phyloP scores from a whole-genome alignment of 2,329 filamentous ascomycete genomes.

The Cladosporium sp. region DNA sequence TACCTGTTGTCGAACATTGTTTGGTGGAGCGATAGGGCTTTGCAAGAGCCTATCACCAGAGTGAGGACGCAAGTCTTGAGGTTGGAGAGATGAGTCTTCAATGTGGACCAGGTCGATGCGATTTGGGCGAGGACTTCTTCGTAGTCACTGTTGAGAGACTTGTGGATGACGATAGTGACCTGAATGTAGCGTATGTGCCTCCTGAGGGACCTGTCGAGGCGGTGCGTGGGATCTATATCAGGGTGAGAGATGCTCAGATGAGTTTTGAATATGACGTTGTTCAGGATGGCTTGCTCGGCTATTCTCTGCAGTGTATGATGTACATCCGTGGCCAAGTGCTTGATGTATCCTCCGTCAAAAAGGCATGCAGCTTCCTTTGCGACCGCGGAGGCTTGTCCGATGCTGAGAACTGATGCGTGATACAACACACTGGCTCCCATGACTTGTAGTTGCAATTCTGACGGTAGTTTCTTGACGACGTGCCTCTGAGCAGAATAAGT shows the following conservation, averaged over 20 bases:
- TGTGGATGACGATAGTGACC: not conserved
- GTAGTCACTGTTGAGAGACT: too few relatives aligned
- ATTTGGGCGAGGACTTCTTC: too few relatives aligned
- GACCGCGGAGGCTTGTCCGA: too few relatives aligned
- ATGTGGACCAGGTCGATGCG: too few relatives aligned
- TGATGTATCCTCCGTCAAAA: not conserved
- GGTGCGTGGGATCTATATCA: too few relatives aligned
- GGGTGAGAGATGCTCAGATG: too few relatives aligned
- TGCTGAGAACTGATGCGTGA: not conserved
- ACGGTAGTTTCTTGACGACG: not conserved
- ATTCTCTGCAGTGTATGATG: not conserved
- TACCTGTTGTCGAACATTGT: too few relatives aligned
- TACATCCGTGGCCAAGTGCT: not conserved
- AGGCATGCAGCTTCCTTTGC: not conserved
- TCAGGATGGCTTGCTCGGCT: not conserved
- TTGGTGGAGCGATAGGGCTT: too few relatives aligned
- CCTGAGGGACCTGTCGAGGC: not conserved
- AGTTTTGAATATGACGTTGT: not conserved
- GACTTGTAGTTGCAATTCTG: not conserved
- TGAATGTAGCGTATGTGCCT: not conserved
- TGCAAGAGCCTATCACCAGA: not conserved
- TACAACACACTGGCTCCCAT: not conserved
- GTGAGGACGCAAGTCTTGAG: not conserved
- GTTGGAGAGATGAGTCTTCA: not conserved
- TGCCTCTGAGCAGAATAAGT: not conserved